Evolutionary conservation across 2,329 filamentous ascomycete species (phyloP).

Genomic region (Arthrobotrys sphaeroides): DNA sequence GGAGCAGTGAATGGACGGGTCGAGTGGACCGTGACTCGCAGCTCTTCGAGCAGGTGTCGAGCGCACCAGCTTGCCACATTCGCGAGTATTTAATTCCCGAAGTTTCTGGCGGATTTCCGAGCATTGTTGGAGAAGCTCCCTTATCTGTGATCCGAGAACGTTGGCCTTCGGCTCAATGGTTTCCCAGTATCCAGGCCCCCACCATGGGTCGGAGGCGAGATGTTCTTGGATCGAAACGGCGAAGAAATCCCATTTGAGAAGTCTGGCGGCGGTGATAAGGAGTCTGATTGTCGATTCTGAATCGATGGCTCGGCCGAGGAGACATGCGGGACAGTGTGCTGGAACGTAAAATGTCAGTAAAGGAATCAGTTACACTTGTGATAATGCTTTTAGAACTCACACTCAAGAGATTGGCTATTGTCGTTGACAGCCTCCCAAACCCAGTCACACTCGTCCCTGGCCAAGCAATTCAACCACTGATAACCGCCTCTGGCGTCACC

Average conservation of each 20-base stretch:
- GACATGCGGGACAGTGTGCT: conserved; percentile 49
- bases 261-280: conserved; percentile 38
- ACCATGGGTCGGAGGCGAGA: conserved; percentile 46
- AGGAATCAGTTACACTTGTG: neutral
- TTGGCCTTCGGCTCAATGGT: conserved; percentile 52
- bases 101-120: conserved; percentile 31
- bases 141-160: conserved; percentile 42
- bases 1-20: neutral
- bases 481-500: conserved; percentile 46
- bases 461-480: conserved; percentile 48
- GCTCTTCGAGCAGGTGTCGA: conserved; percentile 21
- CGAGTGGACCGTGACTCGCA: conserved; percentile 14
- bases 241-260: conserved; percentile 51
- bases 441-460: conserved; percentile 48
- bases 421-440: conserved; percentile 41
- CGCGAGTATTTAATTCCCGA: conserved; percentile 6
- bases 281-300: conserved; percentile 50
- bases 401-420: conserved; percentile 38
- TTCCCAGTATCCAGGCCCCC: conserved; percentile 53
- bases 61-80: conserved; percentile 17
- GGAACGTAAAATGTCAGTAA: neutral
- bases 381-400: conserved; percentile 10
- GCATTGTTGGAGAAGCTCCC: conserved; percentile 48
- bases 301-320: conserved; percentile 51
- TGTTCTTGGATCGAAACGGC: conserved; percentile 47